Conservation (phyloP, 2,329 filamentous ascomycete species). For the Sporothrix pseudoabietina region DNA sequence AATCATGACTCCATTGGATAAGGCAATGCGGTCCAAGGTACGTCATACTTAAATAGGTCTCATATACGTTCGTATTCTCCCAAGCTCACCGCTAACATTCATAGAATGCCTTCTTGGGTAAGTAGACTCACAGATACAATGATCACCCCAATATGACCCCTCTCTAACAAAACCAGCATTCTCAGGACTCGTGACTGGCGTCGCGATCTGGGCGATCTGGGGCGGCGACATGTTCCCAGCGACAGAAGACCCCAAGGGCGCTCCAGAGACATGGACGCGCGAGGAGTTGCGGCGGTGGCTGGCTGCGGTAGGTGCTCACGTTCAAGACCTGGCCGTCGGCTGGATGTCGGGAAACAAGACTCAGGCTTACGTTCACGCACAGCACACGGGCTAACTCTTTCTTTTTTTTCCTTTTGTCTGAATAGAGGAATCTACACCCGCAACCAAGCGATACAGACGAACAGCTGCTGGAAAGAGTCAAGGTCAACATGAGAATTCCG, state of each 20-base stretch:
- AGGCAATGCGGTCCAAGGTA: conserved; percentile 70
- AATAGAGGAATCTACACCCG: conserved; percentile 52
- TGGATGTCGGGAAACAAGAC: background rate
- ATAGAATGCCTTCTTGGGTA: conserved; percentile 72
- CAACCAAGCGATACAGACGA: conserved; percentile 49
- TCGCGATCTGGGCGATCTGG: conserved; percentile 82
- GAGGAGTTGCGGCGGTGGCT: conserved; percentile 83
- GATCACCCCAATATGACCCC: too few species aligned
- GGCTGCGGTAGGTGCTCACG: conserved; percentile 62
- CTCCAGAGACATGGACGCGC: conserved; percentile 70
- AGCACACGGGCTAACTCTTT: conserved; percentile 4
- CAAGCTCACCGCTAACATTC: conserved; percentile 31
- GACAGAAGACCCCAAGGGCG: conserved; percentile 73
- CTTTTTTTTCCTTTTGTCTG: background rate
- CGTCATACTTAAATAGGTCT: conserved; percentile 32
- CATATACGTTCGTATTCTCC: background rate
- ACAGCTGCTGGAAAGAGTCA: conserved; percentile 51
- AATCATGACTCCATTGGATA: conserved; percentile 72
- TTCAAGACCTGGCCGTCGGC: background rate
- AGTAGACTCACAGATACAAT: background rate
- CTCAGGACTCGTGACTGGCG: conserved; percentile 74
- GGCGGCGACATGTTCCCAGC: conserved; percentile 81
- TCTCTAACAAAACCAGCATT: conserved; percentile 7
- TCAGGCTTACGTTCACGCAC: background rate
- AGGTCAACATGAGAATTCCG: conserved; percentile 51